Conservation (phyloP, 169 alveolate genomes). For the Babesia sp. region DNA sequence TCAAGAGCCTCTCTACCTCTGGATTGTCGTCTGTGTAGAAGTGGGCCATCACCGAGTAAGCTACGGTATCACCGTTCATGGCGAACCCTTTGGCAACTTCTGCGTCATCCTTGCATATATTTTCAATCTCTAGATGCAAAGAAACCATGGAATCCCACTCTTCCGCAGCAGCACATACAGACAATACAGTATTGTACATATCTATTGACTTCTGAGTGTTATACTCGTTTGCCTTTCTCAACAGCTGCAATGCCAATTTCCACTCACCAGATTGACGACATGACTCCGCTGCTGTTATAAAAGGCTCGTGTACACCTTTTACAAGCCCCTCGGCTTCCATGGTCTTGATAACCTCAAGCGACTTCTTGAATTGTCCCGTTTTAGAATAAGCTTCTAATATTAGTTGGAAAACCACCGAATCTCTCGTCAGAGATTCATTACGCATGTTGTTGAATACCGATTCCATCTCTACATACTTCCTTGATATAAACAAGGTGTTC, state of each 20-base stretch:
- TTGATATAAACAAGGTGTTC: constrained; percentile 22
- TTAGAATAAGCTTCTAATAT: constrained; percentile 36
- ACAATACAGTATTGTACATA: constrained; percentile 54
- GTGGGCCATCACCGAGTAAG: constrained; percentile 40
- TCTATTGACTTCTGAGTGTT: constrained; percentile 1
- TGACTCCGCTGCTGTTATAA: constrained; percentile 39
- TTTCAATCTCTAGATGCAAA: constrained; percentile 24
- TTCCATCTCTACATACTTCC: constrained; percentile 29
- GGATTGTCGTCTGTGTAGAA: constrained; percentile 27
- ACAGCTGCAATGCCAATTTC: constrained; percentile 56
- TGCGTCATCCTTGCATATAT: background rate
- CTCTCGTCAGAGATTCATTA: background rate
- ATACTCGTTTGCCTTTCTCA: constrained; percentile 43
- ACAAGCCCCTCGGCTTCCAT: constrained; percentile 29
- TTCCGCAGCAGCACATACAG: constrained; percentile 44
- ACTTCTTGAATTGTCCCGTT: constrained; percentile 46
- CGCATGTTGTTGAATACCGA: constrained; percentile 24
- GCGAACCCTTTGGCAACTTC: background rate
- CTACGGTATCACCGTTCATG: constrained; percentile 57
- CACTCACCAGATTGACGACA: constrained; percentile 63
- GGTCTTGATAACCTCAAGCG: constrained; percentile 21
- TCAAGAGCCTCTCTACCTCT: constrained; percentile 22
- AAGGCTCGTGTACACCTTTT: constrained; percentile 12
- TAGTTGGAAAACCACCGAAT: constrained; percentile 20
- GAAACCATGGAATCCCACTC: constrained; percentile 57